phyloP scores from a whole-genome alignment of 2,329 filamentous ascomycete genomes.

The Didymella pinodella region DNA sequence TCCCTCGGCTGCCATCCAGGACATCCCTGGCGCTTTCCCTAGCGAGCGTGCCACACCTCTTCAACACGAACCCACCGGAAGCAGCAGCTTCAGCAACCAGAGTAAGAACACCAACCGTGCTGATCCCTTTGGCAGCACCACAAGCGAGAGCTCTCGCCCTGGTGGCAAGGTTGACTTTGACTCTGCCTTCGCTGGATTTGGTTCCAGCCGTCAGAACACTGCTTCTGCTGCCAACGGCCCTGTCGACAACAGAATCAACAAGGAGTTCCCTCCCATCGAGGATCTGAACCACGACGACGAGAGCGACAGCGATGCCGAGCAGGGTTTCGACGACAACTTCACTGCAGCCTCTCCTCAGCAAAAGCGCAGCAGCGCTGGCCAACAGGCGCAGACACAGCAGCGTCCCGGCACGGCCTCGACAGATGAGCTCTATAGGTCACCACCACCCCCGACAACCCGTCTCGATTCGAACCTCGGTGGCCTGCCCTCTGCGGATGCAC shows the following conservation, averaged over 20 bases:
- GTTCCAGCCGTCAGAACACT: conserved; percentile 60
- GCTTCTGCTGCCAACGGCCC: conserved; percentile 48
- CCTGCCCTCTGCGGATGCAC: conserved; percentile 62
- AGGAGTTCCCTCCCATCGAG: conserved; percentile 93
- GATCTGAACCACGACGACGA: conserved; percentile 83
- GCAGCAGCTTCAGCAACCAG: conserved; percentile 58
- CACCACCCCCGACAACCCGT: conserved; percentile 46
- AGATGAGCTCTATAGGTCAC: conserved; percentile 42
- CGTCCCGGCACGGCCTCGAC: conserved; percentile 39
- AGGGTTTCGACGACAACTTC: conserved; percentile 93
- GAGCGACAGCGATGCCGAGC: conserved; percentile 73
- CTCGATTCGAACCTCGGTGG: conserved; percentile 48
- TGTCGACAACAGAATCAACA: conserved; percentile 62
- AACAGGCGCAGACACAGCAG: conserved; percentile 38
- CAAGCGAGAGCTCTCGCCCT: conserved; percentile 43
- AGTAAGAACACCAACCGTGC: conserved; percentile 52
- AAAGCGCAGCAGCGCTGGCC: conserved; percentile 38
- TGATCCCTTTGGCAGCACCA: conserved; percentile 52
- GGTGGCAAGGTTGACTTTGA: conserved; percentile 81
- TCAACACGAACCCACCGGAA: conserved; percentile 58
- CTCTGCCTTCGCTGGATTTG: conserved; percentile 81
- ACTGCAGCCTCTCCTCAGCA: conserved; percentile 65
- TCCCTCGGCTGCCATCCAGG: conserved; percentile 36
- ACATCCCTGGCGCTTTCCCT: conserved; percentile 60
- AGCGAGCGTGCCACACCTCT: conserved; percentile 53